A percentile compares a stretch with the other conserved stretches of the same genome.
Conservation (phyloP, 331 rosid species). For the Stylosanthes scabra region DNA sequence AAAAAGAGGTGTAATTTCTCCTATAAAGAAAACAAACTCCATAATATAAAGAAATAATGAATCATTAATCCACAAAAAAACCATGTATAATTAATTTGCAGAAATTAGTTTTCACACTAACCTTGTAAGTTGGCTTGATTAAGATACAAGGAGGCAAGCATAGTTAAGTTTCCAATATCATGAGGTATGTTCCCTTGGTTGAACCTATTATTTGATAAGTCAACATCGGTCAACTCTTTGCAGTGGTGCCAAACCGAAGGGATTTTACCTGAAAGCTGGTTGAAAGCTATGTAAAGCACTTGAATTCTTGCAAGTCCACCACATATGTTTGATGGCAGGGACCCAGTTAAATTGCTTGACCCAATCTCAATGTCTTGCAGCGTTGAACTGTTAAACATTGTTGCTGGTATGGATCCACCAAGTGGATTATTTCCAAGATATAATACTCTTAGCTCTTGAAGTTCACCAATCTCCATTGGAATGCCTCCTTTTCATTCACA, state of each 20-base stretch:
- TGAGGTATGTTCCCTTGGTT: constrained; percentile 27
- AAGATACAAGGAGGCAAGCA: constrained; percentile 17
- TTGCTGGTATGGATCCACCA: constrained; percentile 29
- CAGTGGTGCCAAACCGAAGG: constrained; percentile 35
- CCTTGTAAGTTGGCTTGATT: constrained; percentile 23
- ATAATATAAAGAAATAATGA: neutral
- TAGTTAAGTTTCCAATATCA: constrained; percentile 34
- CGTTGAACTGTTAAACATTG: constrained; percentile 29
- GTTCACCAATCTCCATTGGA: constrained; percentile 36
- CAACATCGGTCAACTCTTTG: neutral
- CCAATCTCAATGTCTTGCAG: constrained; percentile 12
- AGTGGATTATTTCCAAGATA: constrained; percentile 27
- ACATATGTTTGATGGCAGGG: constrained; percentile 34
- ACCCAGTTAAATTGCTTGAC: constrained; percentile 14
- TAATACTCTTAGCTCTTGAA: constrained; percentile 12
- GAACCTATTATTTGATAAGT: neutral
- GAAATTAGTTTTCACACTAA: neutral
- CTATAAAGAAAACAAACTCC: constrained; percentile 12
- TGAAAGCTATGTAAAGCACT: neutral
- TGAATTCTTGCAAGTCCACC: constrained; percentile 21
- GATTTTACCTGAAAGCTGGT: constrained; percentile 7
- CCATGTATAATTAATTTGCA: neutral
- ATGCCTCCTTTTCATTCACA: constrained; percentile 26
- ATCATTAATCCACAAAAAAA: neutral
- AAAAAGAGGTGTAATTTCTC: constrained; percentile 32